These are phyloP conservation scores for Xylariomycetidae sp. DNA, from an alignment of 2,329 filamentous ascomycete species.

Conservation along the genomic window DNA sequence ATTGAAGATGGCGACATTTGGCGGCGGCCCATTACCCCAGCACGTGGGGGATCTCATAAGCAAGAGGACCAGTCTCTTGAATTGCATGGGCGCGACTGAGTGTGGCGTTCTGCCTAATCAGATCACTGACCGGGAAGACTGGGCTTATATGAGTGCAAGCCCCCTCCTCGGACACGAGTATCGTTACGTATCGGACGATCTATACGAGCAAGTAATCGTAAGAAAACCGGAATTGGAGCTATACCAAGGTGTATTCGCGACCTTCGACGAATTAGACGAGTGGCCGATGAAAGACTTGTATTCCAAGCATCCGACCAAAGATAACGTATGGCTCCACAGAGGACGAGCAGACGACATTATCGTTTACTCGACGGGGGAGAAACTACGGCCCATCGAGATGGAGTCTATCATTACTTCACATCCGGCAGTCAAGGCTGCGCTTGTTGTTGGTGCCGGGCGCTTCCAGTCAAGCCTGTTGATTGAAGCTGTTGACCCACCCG, in stretches of 20 bases:
- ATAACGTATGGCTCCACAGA: slow-evolving; percentile 23
- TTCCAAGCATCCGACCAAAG: slow-evolving; percentile 3
- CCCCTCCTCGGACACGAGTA: slow-evolving; percentile 14
- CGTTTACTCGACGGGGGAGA: slow-evolving; percentile 33
- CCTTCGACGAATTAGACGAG: slow-evolving; percentile 9
- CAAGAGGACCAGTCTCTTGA: slow-evolving; percentile 19
- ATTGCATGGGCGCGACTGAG: slow-evolving; percentile 28
- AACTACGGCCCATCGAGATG: slow-evolving; percentile 31
- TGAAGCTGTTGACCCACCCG: slow-evolving; percentile 4
- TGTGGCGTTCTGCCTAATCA: slow-evolving; percentile 13
- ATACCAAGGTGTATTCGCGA: slow-evolving; percentile 32
- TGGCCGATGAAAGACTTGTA: slow-evolving; percentile 7
- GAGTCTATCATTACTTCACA: slow-evolving; percentile 29
- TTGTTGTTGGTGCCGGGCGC: slow-evolving; percentile 8
- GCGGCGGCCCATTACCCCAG: slow-evolving; percentile 24
- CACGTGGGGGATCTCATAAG: slow-evolving; percentile 24
- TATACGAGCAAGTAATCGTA: slow-evolving; percentile 29
- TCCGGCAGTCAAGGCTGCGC: slow-evolving; percentile 5
- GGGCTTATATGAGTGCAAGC: slow-evolving; percentile 26
- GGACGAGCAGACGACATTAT: slow-evolving; percentile 35
- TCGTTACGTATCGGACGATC: slow-evolving; percentile 15
- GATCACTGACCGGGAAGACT: slow-evolving; percentile 21
- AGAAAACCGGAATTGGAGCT: slow-evolving; percentile 17
- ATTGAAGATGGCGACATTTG: slow-evolving; percentile 19
- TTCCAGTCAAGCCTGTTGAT: slow-evolving; percentile 10